phyloP scores from a whole-genome alignment of 2,329 filamentous ascomycete species.

The Botrytis elliptica region DNA sequence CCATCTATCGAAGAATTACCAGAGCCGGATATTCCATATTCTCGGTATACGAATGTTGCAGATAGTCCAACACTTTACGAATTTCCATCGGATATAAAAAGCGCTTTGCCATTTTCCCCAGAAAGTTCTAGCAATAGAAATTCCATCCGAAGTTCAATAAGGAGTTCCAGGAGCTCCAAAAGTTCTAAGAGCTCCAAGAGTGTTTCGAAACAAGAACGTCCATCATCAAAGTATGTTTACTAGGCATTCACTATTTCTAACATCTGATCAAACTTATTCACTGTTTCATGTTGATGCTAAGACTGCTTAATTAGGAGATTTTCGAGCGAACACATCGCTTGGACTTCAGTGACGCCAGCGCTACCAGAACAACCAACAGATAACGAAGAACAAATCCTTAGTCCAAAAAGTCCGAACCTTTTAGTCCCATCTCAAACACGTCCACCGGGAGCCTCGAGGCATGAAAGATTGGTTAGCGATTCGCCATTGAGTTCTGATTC shows the following conservation, averaged over 20 bases:
- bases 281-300: constrained; percentile 14
- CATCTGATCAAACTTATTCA: not conserved
- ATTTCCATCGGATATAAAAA: constrained; percentile 43
- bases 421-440: constrained; percentile 29
- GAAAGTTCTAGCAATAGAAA: constrained; percentile 13
- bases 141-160: constrained; percentile 19
- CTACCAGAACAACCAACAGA: constrained; percentile 23
- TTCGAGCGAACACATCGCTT: constrained; percentile 32
- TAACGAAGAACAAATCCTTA: constrained; percentile 24
- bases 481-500: constrained; percentile 34
- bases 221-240: constrained; percentile 22
- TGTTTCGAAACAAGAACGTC: constrained; percentile 12
- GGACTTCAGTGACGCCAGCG: constrained; percentile 28
- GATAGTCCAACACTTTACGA: constrained; percentile 64
- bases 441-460: constrained; percentile 28
- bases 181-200: not conserved
- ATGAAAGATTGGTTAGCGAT: constrained; percentile 38
- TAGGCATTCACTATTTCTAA: not conserved
- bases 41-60: constrained; percentile 51
- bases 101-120: constrained; percentile 15
- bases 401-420: constrained; percentile 32
- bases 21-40: constrained; percentile 52
- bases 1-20: constrained; percentile 44
- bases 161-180: constrained; percentile 6
- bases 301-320: constrained; percentile 24